Conservation (phyloP, 331 rosid genomes). For the Quercus lobata region DNA sequence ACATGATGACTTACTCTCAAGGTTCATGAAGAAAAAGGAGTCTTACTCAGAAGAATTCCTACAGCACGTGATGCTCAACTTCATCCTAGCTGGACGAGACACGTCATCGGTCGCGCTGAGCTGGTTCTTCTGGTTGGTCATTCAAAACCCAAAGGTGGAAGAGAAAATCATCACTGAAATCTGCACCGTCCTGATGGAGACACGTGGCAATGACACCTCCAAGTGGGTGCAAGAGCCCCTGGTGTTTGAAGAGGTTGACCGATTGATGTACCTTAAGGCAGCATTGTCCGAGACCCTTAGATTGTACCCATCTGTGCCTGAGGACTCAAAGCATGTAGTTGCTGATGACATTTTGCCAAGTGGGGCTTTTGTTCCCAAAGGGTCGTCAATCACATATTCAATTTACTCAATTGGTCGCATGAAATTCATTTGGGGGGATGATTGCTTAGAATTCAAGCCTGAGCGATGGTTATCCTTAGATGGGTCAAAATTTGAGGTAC, state of each 20-base stretch:
- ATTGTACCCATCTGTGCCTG: constrained; percentile 77
- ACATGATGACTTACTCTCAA: constrained; percentile 67
- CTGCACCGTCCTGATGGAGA: constrained; percentile 52
- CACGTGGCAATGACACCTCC: constrained; percentile 48
- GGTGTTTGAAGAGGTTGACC: constrained; percentile 72
- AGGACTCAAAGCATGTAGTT: constrained; percentile 67
- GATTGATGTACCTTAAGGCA: constrained; percentile 59
- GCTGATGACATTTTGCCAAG: constrained; percentile 59
- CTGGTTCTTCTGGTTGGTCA: constrained; percentile 81
- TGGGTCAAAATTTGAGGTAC: constrained; percentile 40
- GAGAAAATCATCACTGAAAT: constrained; percentile 57
- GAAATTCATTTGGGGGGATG: constrained; percentile 85
- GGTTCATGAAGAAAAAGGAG: constrained; percentile 79
- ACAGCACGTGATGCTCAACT: constrained; percentile 74
- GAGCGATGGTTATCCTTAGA: constrained; percentile 68
- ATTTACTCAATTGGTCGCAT: constrained; percentile 70
- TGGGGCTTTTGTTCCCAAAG: constrained; percentile 63
- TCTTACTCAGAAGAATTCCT: constrained; percentile 61
- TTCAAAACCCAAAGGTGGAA: constrained; percentile 38
- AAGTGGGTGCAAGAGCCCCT: constrained; percentile 63
- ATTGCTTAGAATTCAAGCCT: constrained; percentile 69
- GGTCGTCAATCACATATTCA: constrained; percentile 56
- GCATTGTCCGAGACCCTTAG: constrained; percentile 73
- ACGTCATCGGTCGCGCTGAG: constrained; percentile 78
- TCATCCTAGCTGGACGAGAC: constrained; percentile 91